These are phyloP conservation scores for Starmera stellimalicola DNA, from an alignment of 1,139 yeast species.

Conservation along the genomic window DNA sequence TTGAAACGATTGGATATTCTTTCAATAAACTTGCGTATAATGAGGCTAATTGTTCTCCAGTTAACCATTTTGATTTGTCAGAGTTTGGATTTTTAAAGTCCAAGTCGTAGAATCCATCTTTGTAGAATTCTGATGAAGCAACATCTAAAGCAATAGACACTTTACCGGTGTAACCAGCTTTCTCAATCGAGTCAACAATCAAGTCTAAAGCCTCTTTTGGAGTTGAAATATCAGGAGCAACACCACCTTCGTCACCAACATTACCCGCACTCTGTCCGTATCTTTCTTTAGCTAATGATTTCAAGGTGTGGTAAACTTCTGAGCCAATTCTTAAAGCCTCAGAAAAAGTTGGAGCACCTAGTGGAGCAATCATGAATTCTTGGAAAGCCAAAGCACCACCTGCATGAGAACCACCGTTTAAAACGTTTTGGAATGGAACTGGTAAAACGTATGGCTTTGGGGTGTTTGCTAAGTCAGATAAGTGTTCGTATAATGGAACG, in stretches of 20 bases:
- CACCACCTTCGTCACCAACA: slow-evolving; percentile 99
- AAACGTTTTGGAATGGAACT: slow-evolving; percentile 95
- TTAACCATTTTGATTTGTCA: slow-evolving; percentile 79
- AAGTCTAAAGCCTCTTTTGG: slow-evolving; percentile 95
- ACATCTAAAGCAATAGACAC: slow-evolving; percentile 87
- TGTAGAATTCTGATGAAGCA: slow-evolving; percentile 94
- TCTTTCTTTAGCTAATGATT: slow-evolving; percentile 79
- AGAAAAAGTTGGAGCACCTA: slow-evolving; percentile 75
- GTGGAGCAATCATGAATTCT: slow-evolving; percentile 97
- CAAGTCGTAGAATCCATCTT: slow-evolving; percentile 91
- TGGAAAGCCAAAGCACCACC: slow-evolving; percentile 98
- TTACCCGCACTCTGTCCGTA: slow-evolving; percentile 97
- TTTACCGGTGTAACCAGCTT: slow-evolving; percentile 89
- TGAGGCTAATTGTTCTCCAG: slow-evolving; percentile 78
- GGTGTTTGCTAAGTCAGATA: slow-evolving; percentile 61
- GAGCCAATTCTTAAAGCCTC: slow-evolving; percentile 94
- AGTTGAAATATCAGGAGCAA: slow-evolving; percentile 90
- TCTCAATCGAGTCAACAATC: slow-evolving; percentile 75
- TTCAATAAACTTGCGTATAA: slow-evolving; percentile 68
- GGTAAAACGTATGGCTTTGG: slow-evolving; percentile 75
- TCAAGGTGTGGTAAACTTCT: slow-evolving; percentile 93
- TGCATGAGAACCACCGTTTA: slow-evolving; percentile 99
- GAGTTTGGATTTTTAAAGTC: slow-evolving; percentile 86
- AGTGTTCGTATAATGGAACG: slow-evolving; percentile 80
- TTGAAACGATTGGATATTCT: slow-evolving; percentile 93